Evolutionary conservation across 768 basidiomycete species (phyloP), one percentile per base, ranked within the genome.

Genomic region (Gloeostereum incarnatum): DNA sequence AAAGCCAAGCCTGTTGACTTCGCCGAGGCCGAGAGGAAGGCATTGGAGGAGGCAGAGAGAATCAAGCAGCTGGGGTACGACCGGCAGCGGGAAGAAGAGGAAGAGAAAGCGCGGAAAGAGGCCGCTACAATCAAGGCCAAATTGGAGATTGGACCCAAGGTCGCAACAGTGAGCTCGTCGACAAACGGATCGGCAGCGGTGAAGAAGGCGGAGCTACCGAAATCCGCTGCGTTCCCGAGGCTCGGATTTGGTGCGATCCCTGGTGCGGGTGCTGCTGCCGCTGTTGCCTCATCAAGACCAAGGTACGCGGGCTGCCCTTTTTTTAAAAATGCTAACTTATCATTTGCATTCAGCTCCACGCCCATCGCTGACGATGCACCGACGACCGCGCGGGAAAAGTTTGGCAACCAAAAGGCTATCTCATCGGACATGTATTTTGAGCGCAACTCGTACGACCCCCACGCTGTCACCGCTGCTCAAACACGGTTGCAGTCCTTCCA

Each of bases 341-440:
- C 13, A 20, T 36, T 20, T 25, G 17, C 24, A 9, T 22, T 14
- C 27, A 40, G 41, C 32, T 35, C 42, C 33, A 19, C 44, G 7
- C 26, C 48, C 8, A 53, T 59, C 2, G 55, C 33, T 4, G 81
- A 79, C 36, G 77, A 86, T 37, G 63, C 78, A 19, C 78, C 80
- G 0, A 91, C 78, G 4, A 75, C 74, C 13, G 94, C 96, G 1
- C 78, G 92, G 41, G 84, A 93, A 6, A 89, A 87, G 50, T 99
- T 98, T 56, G 88, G 90, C 2, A 58, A 53, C 42, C 96, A 98
- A 56, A 99, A 97, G 55, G 91, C 76, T 38, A 99, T 99, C 56
- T 97, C 93, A 4, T 94, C 91, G 3, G 96, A 98, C 53, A 91
- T 92, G 87, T 97, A 83, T 67, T 98, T 98, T 56, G 90, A 82